A percentile compares a stretch with the other conserved stretches of the same genome.
phyloP scores from a whole-genome alignment of 345 rosid genomes.

The Eucalyptus leucophloia region DNA sequence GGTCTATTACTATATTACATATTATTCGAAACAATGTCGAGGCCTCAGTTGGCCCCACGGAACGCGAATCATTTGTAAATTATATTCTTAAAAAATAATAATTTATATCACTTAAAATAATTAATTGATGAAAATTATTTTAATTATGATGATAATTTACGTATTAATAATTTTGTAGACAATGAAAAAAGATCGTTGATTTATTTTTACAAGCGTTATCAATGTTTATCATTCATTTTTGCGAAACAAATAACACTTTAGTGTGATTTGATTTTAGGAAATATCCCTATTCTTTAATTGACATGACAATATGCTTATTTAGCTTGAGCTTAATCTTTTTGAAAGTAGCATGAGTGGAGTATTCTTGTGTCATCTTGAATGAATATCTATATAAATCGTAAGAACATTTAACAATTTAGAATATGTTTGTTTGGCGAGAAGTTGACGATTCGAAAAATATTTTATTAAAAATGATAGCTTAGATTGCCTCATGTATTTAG shows the following conservation, averaged over 20 bases:
- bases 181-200: rapidly evolving
- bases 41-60: not conserved
- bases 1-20: not conserved
- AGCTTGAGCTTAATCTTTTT: not conserved
- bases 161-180: too few species aligned
- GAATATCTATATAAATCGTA: not conserved
- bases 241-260: not conserved
- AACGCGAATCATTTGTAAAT: not conserved
- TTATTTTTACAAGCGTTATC: too few species aligned
- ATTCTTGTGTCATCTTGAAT: not conserved
- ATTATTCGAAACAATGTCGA: not conserved
- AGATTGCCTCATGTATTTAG: too few species aligned
- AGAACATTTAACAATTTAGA: not conserved
- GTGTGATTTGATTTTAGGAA: not conserved
- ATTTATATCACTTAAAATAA: too few species aligned
- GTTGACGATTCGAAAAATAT: too few species aligned
- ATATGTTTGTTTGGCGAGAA: not conserved
- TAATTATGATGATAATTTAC: too few species aligned
- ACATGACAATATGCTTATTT: not conserved
- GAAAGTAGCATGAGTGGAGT: not conserved
- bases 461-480: too few species aligned
- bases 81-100: too few species aligned
- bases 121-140: too few species aligned
- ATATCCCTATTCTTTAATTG: not conserved
- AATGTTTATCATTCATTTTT: too few species aligned